Evolutionary conservation across 1,284 basidiomycete genomes (phyloP).

Genomic region (Ganoderma sinense): DNA sequence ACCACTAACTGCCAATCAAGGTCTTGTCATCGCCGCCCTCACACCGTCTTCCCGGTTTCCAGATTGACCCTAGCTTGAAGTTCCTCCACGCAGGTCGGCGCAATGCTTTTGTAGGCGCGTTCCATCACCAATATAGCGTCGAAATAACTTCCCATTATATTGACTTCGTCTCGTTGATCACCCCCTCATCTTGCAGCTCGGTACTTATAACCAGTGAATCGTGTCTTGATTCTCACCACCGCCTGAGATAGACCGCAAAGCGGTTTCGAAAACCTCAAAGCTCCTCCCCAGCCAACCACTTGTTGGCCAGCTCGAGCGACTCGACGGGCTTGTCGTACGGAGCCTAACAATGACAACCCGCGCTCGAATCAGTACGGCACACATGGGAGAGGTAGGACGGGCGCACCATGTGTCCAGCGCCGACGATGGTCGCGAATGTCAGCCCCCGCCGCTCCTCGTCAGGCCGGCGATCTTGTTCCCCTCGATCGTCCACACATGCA

Average conservation of each 20-base stretch:
- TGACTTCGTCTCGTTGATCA: no score
- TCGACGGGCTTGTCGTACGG: slow-evolving; percentile 70
- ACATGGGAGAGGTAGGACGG: background rate
- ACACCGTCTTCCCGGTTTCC: no score
- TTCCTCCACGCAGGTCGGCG: no score
- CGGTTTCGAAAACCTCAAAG: slow-evolving; percentile 32
- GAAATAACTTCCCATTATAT: no score
- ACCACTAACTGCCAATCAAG: no score
- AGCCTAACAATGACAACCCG: slow-evolving; percentile 45
- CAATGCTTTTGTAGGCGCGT: no score
- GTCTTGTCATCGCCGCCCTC: no score
- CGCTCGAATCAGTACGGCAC: background rate
- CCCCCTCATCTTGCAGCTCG: background rate
- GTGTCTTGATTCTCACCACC: no score
- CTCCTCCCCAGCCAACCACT: slow-evolving; percentile 53
- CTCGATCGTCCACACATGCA: slow-evolving; percentile 62
- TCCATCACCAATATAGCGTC: no score
- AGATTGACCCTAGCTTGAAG: no score
- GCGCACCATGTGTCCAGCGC: slow-evolving; percentile 58
- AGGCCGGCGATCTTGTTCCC: slow-evolving; percentile 58
- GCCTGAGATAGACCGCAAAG: no score
- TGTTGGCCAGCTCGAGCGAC: slow-evolving; percentile 57
- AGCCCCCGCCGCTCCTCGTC: slow-evolving; percentile 64
- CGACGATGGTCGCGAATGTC: slow-evolving; percentile 67
- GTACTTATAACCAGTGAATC: background rate